These are phyloP conservation scores for Mayamaea pseudoterrestris DNA, from an alignment of 108 stramenopile species.

Conservation along the genomic window DNA sequence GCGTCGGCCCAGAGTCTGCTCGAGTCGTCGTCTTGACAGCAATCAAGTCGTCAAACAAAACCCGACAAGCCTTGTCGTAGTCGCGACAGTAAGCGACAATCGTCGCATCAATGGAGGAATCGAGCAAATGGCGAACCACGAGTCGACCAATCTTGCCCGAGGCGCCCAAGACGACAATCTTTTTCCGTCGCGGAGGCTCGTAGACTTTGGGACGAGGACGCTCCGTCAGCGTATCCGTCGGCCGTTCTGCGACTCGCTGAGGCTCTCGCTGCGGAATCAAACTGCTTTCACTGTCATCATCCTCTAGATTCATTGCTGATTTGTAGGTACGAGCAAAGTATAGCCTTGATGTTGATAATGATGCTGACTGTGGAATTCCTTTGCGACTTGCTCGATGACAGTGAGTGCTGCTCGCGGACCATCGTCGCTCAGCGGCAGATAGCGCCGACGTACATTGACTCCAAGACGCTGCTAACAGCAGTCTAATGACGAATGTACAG, in stretches of 20 bases:
- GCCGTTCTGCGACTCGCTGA: conserved; percentile 12
- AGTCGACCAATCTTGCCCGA: conserved; percentile 42
- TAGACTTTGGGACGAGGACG: conserved; percentile 8
- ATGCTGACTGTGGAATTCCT: too few relatives aligned
- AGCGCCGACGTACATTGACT: too few relatives aligned
- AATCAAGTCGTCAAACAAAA: conserved; percentile 36
- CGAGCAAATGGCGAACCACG: conserved; percentile 37
- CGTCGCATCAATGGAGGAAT: conserved; percentile 31
- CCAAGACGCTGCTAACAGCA: too few relatives aligned
- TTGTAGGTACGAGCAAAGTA: too few relatives aligned
- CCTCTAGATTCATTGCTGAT: too few relatives aligned
- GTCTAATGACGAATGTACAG: too few relatives aligned
- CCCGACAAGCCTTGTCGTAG: conserved; percentile 32
- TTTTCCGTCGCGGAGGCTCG: conserved; percentile 27
- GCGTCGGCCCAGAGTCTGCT: conserved; percentile 19
- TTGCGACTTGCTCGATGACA: too few relatives aligned
- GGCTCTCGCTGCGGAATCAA: too few relatives aligned
- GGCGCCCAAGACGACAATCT: conserved; percentile 61
- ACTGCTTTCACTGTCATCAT: too few relatives aligned
- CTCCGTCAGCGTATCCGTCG: conserved; percentile 19
- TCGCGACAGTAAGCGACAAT: conserved; percentile 55
- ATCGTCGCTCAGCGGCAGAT: too few relatives aligned
- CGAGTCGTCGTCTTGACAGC: conserved; percentile 5
- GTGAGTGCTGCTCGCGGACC: too few relatives aligned
- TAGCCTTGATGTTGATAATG: too few relatives aligned